Base-by-base conservation (phyloP, 2,329 filamentous ascomycete genomes). In the Diaporthe capsici region DNA sequence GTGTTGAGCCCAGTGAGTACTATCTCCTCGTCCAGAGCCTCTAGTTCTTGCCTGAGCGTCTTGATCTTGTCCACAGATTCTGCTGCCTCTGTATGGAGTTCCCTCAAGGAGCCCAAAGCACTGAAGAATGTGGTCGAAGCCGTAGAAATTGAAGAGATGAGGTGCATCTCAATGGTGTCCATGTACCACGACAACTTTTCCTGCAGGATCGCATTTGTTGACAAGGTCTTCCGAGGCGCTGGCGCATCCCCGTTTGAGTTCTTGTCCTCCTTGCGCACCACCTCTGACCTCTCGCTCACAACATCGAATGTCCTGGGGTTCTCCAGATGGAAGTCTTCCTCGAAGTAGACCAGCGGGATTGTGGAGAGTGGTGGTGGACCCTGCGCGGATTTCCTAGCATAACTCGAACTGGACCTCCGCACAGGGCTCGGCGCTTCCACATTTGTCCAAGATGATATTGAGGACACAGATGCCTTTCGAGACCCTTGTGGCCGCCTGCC, bases 171-270 rank as follows among this genome's bases (percentile, higher is more conserved):
- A 31, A 99, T 95, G 0, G 97, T 99, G 83, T 99, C 97, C 95
- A 99, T 98, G 83, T 99, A 99, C 97, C 97, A 99, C 0, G 97
- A 98, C 17, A 99, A 88, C 84, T 99, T 99, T 84, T 99, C 97
- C 83, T 99, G 97, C 49, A 99, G 84, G 75, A 99, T 99, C 0
- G 97, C 97, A 84, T 99, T 99, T 0, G 96, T 98, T 10, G 96
- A 96, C 39, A 99, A 87, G 1, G 95, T 94, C 83, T 98, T 98
- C 76, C 96, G 91, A 12, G 94, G 92, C 15, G 89, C 89, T 31
- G 89, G 85, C 0, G 89, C 85, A 70, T 86, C 87, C 7, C 91
- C 92, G 82, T 92, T 94, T 4, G 87, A 84, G 6, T 84, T 84
- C 49, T 86, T 87, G 34, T 90, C 88, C 37, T 92, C 89, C 10